phyloP scores from a whole-genome alignment of 164 flowering plant genomes.

The Akebia trifoliata region DNA sequence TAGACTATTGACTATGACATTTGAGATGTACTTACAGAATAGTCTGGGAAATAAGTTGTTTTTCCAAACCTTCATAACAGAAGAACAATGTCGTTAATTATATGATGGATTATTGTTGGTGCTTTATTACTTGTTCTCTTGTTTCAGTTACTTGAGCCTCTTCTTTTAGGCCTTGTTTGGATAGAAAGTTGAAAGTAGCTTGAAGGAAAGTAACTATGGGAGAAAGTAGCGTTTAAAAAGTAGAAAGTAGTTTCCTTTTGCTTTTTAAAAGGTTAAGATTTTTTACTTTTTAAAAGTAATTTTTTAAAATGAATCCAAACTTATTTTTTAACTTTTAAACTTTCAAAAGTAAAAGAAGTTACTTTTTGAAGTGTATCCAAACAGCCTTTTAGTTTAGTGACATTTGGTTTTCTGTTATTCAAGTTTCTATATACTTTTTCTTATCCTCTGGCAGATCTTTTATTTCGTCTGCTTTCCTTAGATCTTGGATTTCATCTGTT shows the following conservation, averaged over 20 bases:
- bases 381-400: not conserved
- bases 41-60: not conserved
- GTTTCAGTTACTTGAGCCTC: not conserved
- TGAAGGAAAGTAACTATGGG: no score
- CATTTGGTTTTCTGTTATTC: not conserved
- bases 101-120: not conserved
- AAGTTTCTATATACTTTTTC: not conserved
- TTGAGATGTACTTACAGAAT: not conserved
- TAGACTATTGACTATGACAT: conserved; percentile 13
- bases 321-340: no score
- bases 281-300: no score
- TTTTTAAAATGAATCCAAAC: no score
- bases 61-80: not conserved
- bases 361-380: no score
- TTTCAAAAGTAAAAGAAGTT: no score
- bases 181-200: no score
- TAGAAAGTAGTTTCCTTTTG: no score
- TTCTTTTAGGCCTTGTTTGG: no score
- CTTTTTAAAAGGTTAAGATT: no score
- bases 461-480: not conserved
- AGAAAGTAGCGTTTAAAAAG: no score
- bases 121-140: not conserved
- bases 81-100: not conserved
- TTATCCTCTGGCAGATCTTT: not conserved
- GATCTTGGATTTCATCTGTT: no score